Evolutionary conservation across 495 filamentous ascomycete species (phyloP), one percentile per base, ranked within the genome.

Genomic region (Oidiodendron maius): DNA sequence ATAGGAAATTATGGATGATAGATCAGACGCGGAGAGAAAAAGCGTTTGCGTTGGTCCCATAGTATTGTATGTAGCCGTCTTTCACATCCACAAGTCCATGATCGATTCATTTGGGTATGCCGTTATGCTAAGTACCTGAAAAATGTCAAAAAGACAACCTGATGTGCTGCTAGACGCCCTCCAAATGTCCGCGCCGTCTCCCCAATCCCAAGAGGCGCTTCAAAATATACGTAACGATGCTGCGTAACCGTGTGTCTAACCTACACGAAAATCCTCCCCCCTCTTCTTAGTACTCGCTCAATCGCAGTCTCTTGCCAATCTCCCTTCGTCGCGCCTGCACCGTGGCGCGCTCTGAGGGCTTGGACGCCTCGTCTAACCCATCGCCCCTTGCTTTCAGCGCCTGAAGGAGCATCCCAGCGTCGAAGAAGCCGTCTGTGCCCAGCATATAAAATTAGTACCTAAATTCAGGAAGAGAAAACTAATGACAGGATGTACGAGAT

Each of bases 321-420:
- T 87, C 82, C 57, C 81, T 69, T 60, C 81, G 73, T 43, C 72
- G 63, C 12, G 73, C 69, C 34, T 51, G 71, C 34, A 65, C 69
- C 9, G 68, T 69, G 35, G 71, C 67, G 41, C 75, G 60, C 52
- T 77, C 73, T 15, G 64, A 64, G 11, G 67, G 56, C 50, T 71
- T 69, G 36, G 67, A 49, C 46, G 64, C 20, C 20, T 53, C 57
- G n/a, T 52, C 50, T 1, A 44, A 18, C 3, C 40, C 50, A 18
- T 56, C 57, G 2, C 57, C 57, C 28, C 75, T 60, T 13, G 72
- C 83, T 62, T 90, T 91, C 22, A 95, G 77, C 9, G 89, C 90
- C 63, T 91, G 86, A 6, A 91, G 74, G 5, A 96, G 76, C 87
- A 95, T 91, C 25, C 90, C 90, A 2, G 90, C 88, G 67, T 96